These are phyloP conservation scores for Pythium biforme DNA, from an alignment of 352 stramenopile genomes.

Conservation along the genomic window DNA sequence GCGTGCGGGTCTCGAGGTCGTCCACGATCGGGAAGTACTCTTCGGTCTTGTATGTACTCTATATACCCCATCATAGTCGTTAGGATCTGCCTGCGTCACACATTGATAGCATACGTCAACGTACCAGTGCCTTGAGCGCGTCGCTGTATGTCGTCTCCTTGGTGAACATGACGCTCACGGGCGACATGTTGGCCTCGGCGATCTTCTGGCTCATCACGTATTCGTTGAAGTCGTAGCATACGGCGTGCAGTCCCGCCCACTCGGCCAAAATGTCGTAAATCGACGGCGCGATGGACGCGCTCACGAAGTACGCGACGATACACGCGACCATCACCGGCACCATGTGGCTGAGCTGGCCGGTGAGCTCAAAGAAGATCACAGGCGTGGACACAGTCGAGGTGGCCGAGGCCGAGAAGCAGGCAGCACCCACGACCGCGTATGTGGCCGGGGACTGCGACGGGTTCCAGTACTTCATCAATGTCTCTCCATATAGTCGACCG, in stretches of 20 bases:
- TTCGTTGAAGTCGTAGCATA: slow-evolving; percentile 84
- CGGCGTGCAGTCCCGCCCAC: slow-evolving; percentile 72
- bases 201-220: slow-evolving; percentile 67
- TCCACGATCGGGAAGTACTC: slow-evolving; percentile 84
- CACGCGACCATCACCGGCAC: slow-evolving; percentile 81
- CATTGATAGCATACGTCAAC: not conserved
- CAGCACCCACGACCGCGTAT: slow-evolving; percentile 91
- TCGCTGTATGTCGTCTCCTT: slow-evolving; percentile 75
- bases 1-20: slow-evolving; percentile 39
- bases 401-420: slow-evolving; percentile 87
- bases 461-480: slow-evolving; percentile 74
- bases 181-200: slow-evolving; percentile 67
- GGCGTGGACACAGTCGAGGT: slow-evolving; percentile 89
- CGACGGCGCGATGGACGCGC: slow-evolving; percentile 68
- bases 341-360: slow-evolving; percentile 80
- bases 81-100: not conserved
- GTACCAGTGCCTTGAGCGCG: slow-evolving; percentile 60
- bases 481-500: slow-evolving; percentile 74
- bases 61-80: not conserved
- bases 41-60: slow-evolving; percentile 74
- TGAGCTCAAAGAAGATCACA: slow-evolving; percentile 88
- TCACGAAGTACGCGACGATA: slow-evolving; percentile 80
- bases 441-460: slow-evolving; percentile 71
- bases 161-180: slow-evolving; percentile 56
- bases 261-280: slow-evolving; percentile 87